Conservation (phyloP, 73 alveolate genomes). For the Uronychia setigera region DNA sequence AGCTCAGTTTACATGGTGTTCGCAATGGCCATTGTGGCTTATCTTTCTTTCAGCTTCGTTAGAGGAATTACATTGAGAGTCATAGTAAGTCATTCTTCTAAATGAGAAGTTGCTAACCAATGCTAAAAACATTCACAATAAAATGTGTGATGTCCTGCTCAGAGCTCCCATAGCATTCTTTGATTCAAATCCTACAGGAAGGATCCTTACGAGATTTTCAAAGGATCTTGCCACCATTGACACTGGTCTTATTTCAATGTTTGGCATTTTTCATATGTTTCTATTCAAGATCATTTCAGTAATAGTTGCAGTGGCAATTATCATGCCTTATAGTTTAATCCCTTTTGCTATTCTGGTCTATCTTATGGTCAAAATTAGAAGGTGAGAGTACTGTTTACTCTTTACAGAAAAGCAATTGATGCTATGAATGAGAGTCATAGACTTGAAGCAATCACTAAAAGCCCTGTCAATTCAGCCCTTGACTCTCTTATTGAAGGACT, state of each 20-base stretch:
- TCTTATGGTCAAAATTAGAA: background rate
- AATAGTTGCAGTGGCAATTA: conserved; percentile 24
- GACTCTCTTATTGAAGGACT: conserved; percentile 22
- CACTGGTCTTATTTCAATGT: background rate
- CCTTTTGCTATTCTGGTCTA: background rate
- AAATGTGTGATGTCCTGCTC: conserved; percentile 12
- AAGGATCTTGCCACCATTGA: conserved; percentile 63
- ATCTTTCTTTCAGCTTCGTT: background rate
- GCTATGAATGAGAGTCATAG: conserved; percentile 5
- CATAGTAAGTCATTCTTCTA: no score
- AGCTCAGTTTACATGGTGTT: background rate
- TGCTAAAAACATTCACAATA: background rate
- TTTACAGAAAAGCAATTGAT: background rate
- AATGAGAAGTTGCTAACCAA: background rate
- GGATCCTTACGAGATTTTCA: conserved; percentile 82
- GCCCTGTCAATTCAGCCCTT: conserved; percentile 21
- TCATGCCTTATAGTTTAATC: conserved; percentile 1
- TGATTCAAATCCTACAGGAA: conserved; percentile 87
- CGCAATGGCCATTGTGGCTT: background rate
- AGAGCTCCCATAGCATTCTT: conserved; percentile 58
- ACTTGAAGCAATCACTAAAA: conserved; percentile 6
- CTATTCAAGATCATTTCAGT: conserved; percentile 13
- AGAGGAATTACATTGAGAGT: background rate
- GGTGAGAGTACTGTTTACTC: background rate
- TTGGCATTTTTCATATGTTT: background rate